Evolutionary conservation across 2,329 filamentous ascomycete genomes (phyloP).

Genomic region (Ascomycota sp.): DNA sequence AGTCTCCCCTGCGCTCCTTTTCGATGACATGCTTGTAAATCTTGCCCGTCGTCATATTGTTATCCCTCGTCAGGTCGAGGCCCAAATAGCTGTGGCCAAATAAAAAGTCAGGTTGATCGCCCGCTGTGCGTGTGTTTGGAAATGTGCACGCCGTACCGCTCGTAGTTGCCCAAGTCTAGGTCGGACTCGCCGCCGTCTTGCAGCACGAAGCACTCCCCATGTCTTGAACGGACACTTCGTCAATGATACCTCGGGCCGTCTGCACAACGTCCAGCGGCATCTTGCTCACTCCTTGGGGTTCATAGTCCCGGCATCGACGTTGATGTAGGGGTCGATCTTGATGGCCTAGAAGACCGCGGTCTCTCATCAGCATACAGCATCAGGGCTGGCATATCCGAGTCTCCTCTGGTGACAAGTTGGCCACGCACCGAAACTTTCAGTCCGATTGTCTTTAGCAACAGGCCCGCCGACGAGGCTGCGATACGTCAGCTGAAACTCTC

Average conservation of each 20-base stretch:
- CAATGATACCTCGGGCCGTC: neutral
- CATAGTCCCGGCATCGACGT: constrained; percentile 13
- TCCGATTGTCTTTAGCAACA: constrained; percentile 17
- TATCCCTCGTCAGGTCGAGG: constrained; percentile 62
- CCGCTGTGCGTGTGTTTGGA: too few species aligned
- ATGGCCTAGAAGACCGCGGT: constrained; percentile 1
- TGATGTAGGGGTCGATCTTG: constrained; percentile 27
- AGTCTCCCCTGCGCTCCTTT: constrained; percentile 45
- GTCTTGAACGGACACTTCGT: constrained; percentile 23
- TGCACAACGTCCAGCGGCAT: too few species aligned
- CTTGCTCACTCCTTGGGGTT: constrained; percentile 11
- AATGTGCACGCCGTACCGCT: too few species aligned
- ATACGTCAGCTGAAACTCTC: too few species aligned
- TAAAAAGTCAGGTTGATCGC: neutral
- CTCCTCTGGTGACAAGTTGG: too few species aligned
- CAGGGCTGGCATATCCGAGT: too few species aligned
- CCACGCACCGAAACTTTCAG: constrained; percentile 6
- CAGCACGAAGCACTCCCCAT: constrained; percentile 79
- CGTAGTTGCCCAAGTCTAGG: constrained; percentile 37
- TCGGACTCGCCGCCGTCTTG: constrained; percentile 51
- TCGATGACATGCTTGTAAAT: constrained; percentile 82
- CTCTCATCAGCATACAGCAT: constrained; percentile 1
- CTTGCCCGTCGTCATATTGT: constrained; percentile 96
- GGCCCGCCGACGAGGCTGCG: constrained; percentile 46
- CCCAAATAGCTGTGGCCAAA: constrained; percentile 39